Evolutionary conservation across 805 yeast genomes (phyloP), one percentile per base, ranked within the genome.

Genomic region (Kodamaea kaohsiungensis): DNA sequence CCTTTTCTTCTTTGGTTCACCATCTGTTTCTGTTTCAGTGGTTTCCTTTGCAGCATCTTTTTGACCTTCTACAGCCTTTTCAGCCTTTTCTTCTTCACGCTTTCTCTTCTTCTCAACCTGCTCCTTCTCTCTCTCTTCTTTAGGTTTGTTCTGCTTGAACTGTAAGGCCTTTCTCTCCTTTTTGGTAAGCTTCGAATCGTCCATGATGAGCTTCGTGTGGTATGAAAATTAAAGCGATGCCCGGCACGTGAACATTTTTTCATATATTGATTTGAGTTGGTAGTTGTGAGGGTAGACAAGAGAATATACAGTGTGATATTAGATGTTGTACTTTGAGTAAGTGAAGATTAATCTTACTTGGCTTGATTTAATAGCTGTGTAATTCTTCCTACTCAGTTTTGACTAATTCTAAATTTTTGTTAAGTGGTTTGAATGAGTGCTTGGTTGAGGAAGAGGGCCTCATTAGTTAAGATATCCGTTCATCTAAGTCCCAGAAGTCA

Each of bases 161-260:
- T 81, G 82, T 43, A 84, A 76, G 9, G 88, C 87, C 64, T 86
- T 86, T 53, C 74, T 75, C 66, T 86, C 85, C 62, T 84, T 86
- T 73, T 85, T 86, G n/a, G 87, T 82, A 25, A 85, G 71, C 65
- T 83, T 84, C 48, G 61, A 68, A 3, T 46, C 48, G 38, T 35
- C 45, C 53, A 50, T 50, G 48, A 16, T 49, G 47, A 9, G 17
- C 25, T 33, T 25, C 25, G 3, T 22, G 25, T 30, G 3, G 35
- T 30, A 30, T 30, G 35, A 13, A 40, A 49, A 49, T 42, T 40
- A 39, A 43, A 35, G 53, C 43, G 49, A 43, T 43, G 48, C 35
- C 43, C 16, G 5, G 17, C 48, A 46, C 48, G 48, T 40, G 45
- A 40, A 7, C 25, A 17, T 15, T 38, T 38, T 38, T 13, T 13